Percentiles rank a stretch among this genome's conserved stretches.
Evolutionary conservation across 192 early-diverging fungal species (phyloP).

Genomic region (Haplosporangium gracile): DNA sequence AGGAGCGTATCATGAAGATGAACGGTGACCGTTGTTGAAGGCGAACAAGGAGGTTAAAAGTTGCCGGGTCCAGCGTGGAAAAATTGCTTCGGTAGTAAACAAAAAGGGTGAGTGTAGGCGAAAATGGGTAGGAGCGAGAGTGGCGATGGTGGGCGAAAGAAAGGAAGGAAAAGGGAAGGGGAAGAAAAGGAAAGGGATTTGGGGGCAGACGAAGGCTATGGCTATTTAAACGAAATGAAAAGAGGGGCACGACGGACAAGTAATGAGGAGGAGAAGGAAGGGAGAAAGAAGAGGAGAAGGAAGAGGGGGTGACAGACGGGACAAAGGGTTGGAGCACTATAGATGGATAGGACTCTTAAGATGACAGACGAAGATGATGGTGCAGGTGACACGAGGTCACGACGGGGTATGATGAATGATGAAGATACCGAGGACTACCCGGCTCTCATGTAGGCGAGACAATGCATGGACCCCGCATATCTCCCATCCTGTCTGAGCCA

Average conservation of each 20-base stretch:
- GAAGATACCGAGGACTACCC: too few species aligned
- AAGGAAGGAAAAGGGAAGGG: too few species aligned
- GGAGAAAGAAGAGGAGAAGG: neutral
- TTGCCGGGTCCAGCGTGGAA: neutral
- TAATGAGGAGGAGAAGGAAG: too few species aligned
- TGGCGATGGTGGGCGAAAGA: neutral
- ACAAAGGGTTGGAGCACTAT: too few species aligned
- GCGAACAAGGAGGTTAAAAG: neutral
- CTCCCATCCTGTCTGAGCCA: too few species aligned
- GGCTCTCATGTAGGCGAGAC: too few species aligned
- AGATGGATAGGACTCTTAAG: too few species aligned
- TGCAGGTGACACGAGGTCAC: too few species aligned
- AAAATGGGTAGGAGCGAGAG: neutral
- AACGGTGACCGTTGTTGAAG: constrained; percentile 15
- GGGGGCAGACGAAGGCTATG: neutral
- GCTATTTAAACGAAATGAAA: neutral
- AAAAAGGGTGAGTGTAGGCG: neutral
- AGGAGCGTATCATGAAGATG: constrained; percentile 35
- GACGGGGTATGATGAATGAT: too few species aligned
- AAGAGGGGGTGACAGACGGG: neutral
- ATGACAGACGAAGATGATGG: too few species aligned
- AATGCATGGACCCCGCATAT: too few species aligned
- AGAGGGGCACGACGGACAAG: neutral
- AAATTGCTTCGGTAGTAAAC: neutral
- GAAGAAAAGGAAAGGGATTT: neutral